Percentiles rank a stretch among this genome's conserved stretches.
phyloP scores from a whole-genome alignment of 345 rosid species.

The Laguncularia racemosa region DNA sequence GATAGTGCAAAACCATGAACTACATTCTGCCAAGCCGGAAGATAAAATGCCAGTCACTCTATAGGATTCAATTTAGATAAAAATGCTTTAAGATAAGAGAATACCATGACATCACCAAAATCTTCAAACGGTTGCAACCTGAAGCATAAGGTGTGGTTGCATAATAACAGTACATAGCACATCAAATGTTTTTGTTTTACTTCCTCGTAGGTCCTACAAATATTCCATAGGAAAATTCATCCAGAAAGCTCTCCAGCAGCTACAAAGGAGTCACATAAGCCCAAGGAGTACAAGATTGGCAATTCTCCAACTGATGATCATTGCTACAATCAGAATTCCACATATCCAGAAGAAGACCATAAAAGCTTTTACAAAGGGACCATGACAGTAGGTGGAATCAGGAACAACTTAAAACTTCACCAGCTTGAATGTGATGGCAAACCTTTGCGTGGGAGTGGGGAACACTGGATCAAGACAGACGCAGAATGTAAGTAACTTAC shows the following conservation, averaged over 20 bases:
- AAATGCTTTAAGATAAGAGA: not conserved
- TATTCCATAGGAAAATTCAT: slow-evolving; percentile 64
- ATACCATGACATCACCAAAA: no score
- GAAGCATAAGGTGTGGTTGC: not conserved
- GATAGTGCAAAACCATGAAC: slow-evolving; percentile 3
- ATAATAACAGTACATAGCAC: not conserved
- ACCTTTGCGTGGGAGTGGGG: slow-evolving; percentile 32
- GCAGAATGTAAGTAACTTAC: slow-evolving; percentile 68
- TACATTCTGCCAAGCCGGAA: not conserved
- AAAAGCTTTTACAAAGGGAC: slow-evolving; percentile 18
- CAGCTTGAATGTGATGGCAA: slow-evolving; percentile 23
- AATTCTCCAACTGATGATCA: slow-evolving; percentile 13
- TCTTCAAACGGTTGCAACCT: not conserved
- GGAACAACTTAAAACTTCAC: slow-evolving; percentile 29
- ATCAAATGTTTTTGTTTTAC: slow-evolving; percentile 5
- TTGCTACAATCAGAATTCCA: slow-evolving; percentile 13
- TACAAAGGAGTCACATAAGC: slow-evolving; percentile 19
- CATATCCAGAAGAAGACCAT: slow-evolving; percentile 19
- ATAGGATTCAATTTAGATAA: not conserved
- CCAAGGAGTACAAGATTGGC: slow-evolving; percentile 13
- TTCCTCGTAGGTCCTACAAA: slow-evolving; percentile 57
- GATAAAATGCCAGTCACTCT: no score
- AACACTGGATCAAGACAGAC: slow-evolving; percentile 91
- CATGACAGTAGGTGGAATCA: slow-evolving; percentile 23
- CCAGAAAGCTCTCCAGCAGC: slow-evolving; percentile 43